These are phyloP conservation scores for Hortaea werneckii DNA, from an alignment of 2,329 filamentous ascomycete genomes.

Conservation along the genomic window DNA sequence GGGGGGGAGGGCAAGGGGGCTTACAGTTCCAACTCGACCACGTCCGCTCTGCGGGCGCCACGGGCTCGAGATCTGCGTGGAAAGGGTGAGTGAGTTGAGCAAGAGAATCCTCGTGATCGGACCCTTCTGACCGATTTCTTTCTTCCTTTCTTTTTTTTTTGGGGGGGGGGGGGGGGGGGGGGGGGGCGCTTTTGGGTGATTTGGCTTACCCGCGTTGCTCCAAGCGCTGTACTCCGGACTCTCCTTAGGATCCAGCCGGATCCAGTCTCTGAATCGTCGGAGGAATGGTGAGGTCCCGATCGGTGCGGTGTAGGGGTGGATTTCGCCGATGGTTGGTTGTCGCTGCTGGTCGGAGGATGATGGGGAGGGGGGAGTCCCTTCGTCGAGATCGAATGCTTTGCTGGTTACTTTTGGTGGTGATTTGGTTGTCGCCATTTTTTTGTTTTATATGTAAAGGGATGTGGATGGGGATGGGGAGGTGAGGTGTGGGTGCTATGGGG, in stretches of 20 bases:
- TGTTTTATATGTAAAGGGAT: background rate
- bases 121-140: no score
- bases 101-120: background rate
- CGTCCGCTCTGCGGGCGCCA: slow-evolving; percentile 6
- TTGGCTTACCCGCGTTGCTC: slow-evolving; percentile 6
- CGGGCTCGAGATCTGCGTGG: slow-evolving; percentile 8
- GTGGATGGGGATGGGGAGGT: background rate
- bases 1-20: no score
- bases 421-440: background rate
- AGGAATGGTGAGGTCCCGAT: background rate
- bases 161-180: no score
- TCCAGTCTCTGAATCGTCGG: slow-evolving; percentile 8
- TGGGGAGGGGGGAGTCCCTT: no score
- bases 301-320: background rate
- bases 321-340: background rate
- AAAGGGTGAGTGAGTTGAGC: background rate
- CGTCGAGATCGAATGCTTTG: background rate
- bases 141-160: no score
- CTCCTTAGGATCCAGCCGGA: slow-evolving; percentile 6
- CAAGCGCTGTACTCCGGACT: slow-evolving; percentile 1
- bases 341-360: background rate
- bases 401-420: background rate
- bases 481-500: background rate
- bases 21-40: slow-evolving; percentile 11
- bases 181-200: no score